These are phyloP conservation scores for Calophaca sinica DNA, from an alignment of 306 rosid species.

Conservation along the genomic window DNA sequence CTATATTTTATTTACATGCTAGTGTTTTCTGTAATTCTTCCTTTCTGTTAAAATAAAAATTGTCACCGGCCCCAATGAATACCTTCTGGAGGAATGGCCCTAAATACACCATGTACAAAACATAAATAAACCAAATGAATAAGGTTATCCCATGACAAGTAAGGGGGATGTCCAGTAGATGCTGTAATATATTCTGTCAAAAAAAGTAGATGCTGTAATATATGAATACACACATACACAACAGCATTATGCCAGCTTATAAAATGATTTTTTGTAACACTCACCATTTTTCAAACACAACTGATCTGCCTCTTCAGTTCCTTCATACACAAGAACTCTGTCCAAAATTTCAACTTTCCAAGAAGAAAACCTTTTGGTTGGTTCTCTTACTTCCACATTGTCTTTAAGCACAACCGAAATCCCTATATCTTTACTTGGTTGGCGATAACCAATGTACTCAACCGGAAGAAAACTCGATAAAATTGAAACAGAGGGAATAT, in stretches of 20 bases:
- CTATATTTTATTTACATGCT: conserved; percentile 18
- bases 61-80: background rate
- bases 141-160: conserved; percentile 27
- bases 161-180: conserved; percentile 12
- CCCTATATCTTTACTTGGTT: conserved; percentile 53
- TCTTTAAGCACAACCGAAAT: conserved; percentile 54
- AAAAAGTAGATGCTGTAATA: conserved; percentile 1
- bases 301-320: conserved; percentile 77
- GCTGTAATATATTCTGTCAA: background rate
- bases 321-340: conserved; percentile 83
- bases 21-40: conserved; percentile 5
- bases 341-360: conserved; percentile 89
- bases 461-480: conserved; percentile 69
- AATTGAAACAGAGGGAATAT: conserved; percentile 77
- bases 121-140: conserved; percentile 23
- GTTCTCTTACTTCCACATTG: conserved; percentile 57
- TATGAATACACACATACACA: background rate
- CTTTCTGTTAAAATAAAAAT: conserved; percentile 17
- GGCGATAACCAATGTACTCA: conserved; percentile 67
- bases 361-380: conserved; percentile 57
- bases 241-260: conserved; percentile 15
- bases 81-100: background rate
- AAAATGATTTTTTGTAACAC: conserved; percentile 42
- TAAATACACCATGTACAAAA: conserved; percentile 36
- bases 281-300: conserved; percentile 90